Percentiles rank a stretch among this genome's conserved stretches.
Evolutionary conservation across 2,329 filamentous ascomycete genomes (phyloP).

Genomic region (Leptographium lundbergii): DNA sequence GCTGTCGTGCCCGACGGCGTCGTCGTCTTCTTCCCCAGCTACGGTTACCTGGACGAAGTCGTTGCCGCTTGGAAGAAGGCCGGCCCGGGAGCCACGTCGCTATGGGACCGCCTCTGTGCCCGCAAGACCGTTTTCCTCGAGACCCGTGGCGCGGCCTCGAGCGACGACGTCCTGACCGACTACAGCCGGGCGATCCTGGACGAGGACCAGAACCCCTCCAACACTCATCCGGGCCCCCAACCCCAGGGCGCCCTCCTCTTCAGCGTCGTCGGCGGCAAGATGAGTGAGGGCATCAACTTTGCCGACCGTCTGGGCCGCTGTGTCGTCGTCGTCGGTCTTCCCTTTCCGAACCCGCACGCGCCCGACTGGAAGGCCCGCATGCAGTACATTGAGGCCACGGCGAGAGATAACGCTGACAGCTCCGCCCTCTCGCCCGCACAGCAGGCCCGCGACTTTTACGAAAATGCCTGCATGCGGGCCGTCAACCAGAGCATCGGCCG

Average conservation of each 20-base stretch:
- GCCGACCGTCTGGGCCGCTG: slow-evolving; percentile 80
- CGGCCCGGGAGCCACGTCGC: slow-evolving; percentile 16
- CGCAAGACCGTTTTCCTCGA: slow-evolving; percentile 54
- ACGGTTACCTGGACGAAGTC: slow-evolving; percentile 75
- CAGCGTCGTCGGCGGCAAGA: slow-evolving; percentile 84
- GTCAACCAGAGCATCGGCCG: slow-evolving; percentile 95
- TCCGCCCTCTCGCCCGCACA: slow-evolving; percentile 24
- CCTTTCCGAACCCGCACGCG: slow-evolving; percentile 81
- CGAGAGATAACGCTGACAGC: background rate
- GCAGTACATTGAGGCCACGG: slow-evolving; percentile 58
- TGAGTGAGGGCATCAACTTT: slow-evolving; percentile 98
- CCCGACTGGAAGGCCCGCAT: slow-evolving; percentile 90
- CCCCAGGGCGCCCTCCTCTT: slow-evolving; percentile 53
- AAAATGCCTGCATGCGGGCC: slow-evolving; percentile 91
- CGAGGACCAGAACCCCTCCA: too few relatives aligned
- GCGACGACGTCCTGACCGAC: slow-evolving; percentile 58
- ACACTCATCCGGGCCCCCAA: too few relatives aligned
- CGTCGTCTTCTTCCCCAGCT: slow-evolving; percentile 92
- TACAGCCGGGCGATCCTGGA: slow-evolving; percentile 58
- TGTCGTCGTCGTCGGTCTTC: slow-evolving; percentile 82
- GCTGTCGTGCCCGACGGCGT: slow-evolving; percentile 72
- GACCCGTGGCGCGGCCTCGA: slow-evolving; percentile 33
- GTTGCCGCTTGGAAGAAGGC: slow-evolving; percentile 44
- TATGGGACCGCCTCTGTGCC: slow-evolving; percentile 46
- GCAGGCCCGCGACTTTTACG: slow-evolving; percentile 64